phyloP scores from a whole-genome alignment of 75 land plant genomes.

The Ceratopteris richardii region DNA sequence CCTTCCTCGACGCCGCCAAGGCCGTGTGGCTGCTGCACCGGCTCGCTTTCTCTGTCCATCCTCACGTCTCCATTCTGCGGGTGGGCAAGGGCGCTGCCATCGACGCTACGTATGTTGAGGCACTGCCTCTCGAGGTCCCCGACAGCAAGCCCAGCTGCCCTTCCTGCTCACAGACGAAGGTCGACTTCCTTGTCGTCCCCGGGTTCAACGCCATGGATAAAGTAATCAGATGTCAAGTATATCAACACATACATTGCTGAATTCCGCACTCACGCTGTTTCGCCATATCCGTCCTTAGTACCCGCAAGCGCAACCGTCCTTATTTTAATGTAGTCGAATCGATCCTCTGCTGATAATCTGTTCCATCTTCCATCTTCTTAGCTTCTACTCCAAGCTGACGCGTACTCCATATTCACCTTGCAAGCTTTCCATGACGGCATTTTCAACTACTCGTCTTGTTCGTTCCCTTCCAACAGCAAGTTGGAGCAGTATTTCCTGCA shows the following conservation, averaged over 20 bases:
- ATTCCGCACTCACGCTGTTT: neutral
- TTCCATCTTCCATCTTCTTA: too few relatives aligned
- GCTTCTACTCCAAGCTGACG: too few relatives aligned
- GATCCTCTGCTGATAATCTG: too few relatives aligned
- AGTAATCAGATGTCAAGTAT: conserved; percentile 33
- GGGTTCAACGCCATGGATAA: conserved; percentile 26
- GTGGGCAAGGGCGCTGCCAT: conserved; percentile 23
- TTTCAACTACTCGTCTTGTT: too few relatives aligned
- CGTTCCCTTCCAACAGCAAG: too few relatives aligned
- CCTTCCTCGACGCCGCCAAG: conserved; percentile 37
- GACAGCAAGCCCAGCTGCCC: conserved; percentile 8
- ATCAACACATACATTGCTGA: conserved; percentile 21
- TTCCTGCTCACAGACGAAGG: conserved; percentile 17
- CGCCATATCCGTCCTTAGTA: neutral
- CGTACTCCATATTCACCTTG: too few relatives aligned
- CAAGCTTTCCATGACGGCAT: too few relatives aligned
- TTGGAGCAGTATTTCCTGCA: too few relatives aligned
- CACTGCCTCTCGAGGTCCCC: conserved; percentile 10
- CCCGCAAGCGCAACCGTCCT: too few relatives aligned
- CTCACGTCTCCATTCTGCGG: conserved; percentile 13
- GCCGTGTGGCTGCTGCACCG: conserved; percentile 35
- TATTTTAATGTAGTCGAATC: too few relatives aligned
- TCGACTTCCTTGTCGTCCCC: conserved; percentile 30
- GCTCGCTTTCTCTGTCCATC: conserved; percentile 29
- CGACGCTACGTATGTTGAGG: conserved; percentile 18